These are phyloP conservation scores for Grosmannia serpens DNA, from an alignment of 2,329 filamentous ascomycete genomes.

Conservation along the genomic window DNA sequence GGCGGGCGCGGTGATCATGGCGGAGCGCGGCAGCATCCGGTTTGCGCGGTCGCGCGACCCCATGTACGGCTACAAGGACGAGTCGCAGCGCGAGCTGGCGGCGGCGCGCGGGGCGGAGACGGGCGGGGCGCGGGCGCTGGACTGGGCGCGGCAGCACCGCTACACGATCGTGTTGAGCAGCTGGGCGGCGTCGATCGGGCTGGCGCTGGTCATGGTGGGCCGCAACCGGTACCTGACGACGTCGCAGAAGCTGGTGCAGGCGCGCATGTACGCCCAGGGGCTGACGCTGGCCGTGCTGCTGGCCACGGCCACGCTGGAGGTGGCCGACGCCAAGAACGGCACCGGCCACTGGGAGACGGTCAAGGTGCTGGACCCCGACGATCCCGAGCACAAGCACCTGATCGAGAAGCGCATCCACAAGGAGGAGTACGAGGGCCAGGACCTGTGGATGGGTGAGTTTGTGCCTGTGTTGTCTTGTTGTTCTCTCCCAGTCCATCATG, in stretches of 20 bases:
- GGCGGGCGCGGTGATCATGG: slow-evolving; percentile 77
- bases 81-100: slow-evolving; percentile 43
- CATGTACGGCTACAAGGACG: slow-evolving; percentile 53
- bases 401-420: slow-evolving; percentile 84
- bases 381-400: slow-evolving; percentile 70
- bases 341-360: slow-evolving; percentile 76
- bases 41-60: slow-evolving; percentile 64
- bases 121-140: slow-evolving; percentile 47
- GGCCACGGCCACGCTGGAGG: slow-evolving; percentile 72
- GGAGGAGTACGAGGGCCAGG: slow-evolving; percentile 77
- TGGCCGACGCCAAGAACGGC: slow-evolving; percentile 62
- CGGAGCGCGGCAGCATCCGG: slow-evolving; percentile 54
- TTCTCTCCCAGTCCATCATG: not conserved
- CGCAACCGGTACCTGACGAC: slow-evolving; percentile 64
- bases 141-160: slow-evolving; percentile 69
- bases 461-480: not conserved
- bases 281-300: slow-evolving; percentile 76
- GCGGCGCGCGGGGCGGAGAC: slow-evolving; percentile 46
- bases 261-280: slow-evolving; percentile 86
- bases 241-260: slow-evolving; percentile 84
- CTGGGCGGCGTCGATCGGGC: slow-evolving; percentile 72
- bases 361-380: slow-evolving; percentile 66
- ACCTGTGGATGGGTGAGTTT: slow-evolving; percentile 74
- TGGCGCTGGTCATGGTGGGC: slow-evolving; percentile 64
- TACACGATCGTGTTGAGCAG: slow-evolving; percentile 75